Evolutionary conservation across 768 basidiomycete genomes (phyloP).

Genomic region (Russula vinacea): DNA sequence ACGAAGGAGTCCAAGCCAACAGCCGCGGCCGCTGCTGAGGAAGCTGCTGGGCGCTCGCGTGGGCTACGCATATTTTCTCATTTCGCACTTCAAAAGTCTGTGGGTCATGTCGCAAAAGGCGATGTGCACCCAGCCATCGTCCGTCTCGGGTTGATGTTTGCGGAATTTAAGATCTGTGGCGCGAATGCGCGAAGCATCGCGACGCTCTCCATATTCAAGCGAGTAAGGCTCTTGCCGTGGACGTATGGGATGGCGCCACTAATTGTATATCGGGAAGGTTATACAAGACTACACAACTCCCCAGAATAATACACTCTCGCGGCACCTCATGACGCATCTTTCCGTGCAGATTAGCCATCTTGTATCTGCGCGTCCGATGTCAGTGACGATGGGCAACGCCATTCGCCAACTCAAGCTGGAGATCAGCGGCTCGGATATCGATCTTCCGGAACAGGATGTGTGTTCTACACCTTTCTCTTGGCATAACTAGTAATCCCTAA

Average conservation of each 20-base stretch:
- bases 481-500: not conserved
- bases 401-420: slow-evolving; percentile 93
- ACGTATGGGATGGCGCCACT: slow-evolving; percentile 10
- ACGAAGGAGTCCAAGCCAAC: slow-evolving; percentile 29
- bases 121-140: slow-evolving; percentile 90
- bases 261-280: slow-evolving; percentile 49
- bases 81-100: slow-evolving; percentile 69
- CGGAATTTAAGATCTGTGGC: slow-evolving; percentile 88
- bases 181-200: slow-evolving; percentile 96
- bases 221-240: slow-evolving; percentile 49
- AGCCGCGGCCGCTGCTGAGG: slow-evolving; percentile 35
- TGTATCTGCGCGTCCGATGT: slow-evolving; percentile 84
- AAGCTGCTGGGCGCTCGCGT: slow-evolving; percentile 44
- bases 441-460: slow-evolving; percentile 94
- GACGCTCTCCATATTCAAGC: slow-evolving; percentile 86
- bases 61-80: slow-evolving; percentile 84
- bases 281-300: slow-evolving; percentile 90
- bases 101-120: slow-evolving; percentile 56
- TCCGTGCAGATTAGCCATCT: slow-evolving; percentile 92
- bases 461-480: slow-evolving; percentile 33
- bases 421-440: slow-evolving; percentile 88
- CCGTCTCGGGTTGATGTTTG: slow-evolving; percentile 83
- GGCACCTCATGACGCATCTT: slow-evolving; percentile 88
- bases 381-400: slow-evolving; percentile 91
- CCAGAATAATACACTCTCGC: slow-evolving; percentile 77